Base-by-base conservation (phyloP, 306 rosid genomes). In the Neltuma alba region DNA sequence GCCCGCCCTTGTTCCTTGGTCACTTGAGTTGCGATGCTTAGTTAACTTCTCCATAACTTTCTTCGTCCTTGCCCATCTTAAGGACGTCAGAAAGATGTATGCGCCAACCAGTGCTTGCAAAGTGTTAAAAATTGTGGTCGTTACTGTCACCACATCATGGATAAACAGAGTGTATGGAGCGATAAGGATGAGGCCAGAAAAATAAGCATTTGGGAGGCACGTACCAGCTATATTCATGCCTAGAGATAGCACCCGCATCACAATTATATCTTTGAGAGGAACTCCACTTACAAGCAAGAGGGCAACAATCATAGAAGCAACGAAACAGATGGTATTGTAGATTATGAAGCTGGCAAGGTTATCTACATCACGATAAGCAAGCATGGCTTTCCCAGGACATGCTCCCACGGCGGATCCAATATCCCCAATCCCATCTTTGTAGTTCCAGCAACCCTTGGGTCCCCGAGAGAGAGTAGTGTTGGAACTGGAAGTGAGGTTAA, bases 11-110 rank as follows among this genome's bases (percentile, higher is more conserved):
- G n/a, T 47, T 47, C 21, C 21, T 16, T 47, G 54, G n/a, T 16
- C 21, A 13, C 7, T 16, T 16, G 9, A 47, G 0, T 47, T 16
- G 8, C 21, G 8, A 16, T 5, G 21, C 54, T 16, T 47, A 47
- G 7, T 3, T 3, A 13, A 47, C 54, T 16, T 16, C 5, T 47
- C 9, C 54, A 4, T 47, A 8, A 47, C 4, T 47, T 16, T 47
- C 5, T 45, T 3, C 52, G 1, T n/a, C n/a, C n/a, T 5, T 45
- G 5, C n/a, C 52, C 52, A 45, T 15, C 0, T 2, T 14, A 15
- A 0, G 0, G 0, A 45, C 5, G 1, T 15, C 6, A 11, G 7
- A 1, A 1, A 20, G 1, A 45, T 1, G n/a, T 3, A 45, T 14
- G 15, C 4, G 6, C 20, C 52, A 45, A 2, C 52, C 52, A n/a